These are phyloP conservation scores for Aspergillus sergii DNA, from an alignment of 2,329 filamentous ascomycete species.

Conservation along the genomic window DNA sequence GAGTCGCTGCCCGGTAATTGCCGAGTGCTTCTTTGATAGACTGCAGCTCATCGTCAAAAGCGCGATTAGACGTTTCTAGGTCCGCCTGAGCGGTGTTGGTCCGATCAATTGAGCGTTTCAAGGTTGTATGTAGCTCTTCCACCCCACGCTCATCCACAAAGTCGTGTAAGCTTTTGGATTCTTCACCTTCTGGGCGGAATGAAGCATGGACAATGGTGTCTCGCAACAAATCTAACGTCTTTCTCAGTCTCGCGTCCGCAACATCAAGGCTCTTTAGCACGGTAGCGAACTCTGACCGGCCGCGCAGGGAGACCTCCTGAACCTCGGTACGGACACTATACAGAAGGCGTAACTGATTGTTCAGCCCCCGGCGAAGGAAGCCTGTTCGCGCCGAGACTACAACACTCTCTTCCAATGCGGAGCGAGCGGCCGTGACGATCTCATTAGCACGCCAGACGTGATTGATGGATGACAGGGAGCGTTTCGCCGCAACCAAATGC, in stretches of 20 bases:
- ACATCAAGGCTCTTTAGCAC: constrained; percentile 60
- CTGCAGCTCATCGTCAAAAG: constrained; percentile 75
- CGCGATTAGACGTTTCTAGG: constrained; percentile 56
- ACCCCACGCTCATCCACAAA: constrained; percentile 68
- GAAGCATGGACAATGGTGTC: constrained; percentile 61
- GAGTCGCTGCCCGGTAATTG: constrained; percentile 42
- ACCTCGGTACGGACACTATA: constrained; percentile 48
- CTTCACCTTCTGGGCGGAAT: constrained; percentile 53
- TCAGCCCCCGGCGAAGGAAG: constrained; percentile 67
- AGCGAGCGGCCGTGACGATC: constrained; percentile 74
- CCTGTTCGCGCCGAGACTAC: constrained; percentile 69
- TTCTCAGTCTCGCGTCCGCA: constrained; percentile 59
- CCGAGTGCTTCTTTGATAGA: constrained; percentile 63
- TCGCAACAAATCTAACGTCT: constrained; percentile 57
- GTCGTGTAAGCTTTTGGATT: constrained; percentile 63
- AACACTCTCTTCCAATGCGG: constrained; percentile 76
- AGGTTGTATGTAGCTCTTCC: constrained; percentile 57
- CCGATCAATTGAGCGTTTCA: constrained; percentile 63
- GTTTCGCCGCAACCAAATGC: constrained; percentile 83
- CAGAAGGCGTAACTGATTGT: constrained; percentile 49
- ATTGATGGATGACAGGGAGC: constrained; percentile 79
- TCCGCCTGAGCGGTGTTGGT: constrained; percentile 63
- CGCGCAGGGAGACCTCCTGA: constrained; percentile 44
- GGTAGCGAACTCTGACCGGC: constrained; percentile 48
- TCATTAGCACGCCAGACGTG: constrained; percentile 86